Percentiles rank a stretch among this genome's conserved stretches.
Evolutionary conservation across 345 rosid genomes (phyloP).

Genomic region (Brassica rapa): DNA sequence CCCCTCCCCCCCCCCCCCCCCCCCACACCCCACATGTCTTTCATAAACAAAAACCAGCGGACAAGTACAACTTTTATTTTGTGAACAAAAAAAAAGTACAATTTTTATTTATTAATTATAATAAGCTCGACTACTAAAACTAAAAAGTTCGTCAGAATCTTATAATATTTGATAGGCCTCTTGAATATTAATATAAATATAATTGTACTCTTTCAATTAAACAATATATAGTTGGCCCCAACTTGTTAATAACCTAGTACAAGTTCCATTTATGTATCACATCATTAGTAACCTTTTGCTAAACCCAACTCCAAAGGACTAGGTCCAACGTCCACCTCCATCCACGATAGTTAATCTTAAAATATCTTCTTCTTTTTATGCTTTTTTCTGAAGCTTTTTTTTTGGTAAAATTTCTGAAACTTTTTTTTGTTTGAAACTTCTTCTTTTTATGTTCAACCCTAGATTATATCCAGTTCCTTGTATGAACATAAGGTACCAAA

Average conservation of each 20-base stretch:
- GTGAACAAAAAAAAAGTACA: no score
- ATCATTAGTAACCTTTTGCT: conserved; percentile 20
- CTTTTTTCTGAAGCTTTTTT: no score
- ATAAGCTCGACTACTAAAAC: conserved; percentile 6
- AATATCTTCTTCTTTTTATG: background rate
- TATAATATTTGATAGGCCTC: background rate
- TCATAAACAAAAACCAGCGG: conserved; percentile 18
- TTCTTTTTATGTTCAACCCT: background rate
- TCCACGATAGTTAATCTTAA: conserved; percentile 23
- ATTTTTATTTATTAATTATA: background rate
- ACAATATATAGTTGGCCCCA: conserved; percentile 10
- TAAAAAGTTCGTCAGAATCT: conserved; percentile 21
- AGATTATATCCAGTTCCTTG: background rate
- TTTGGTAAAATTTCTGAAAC: no score
- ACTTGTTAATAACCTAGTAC: conserved; percentile 39
- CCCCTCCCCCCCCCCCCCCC: no score
- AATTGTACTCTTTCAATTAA: background rate
- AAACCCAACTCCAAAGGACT: conserved; percentile 11
- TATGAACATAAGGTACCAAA: conserved; percentile 8
- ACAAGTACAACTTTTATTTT: background rate
- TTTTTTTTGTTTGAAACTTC: background rate
- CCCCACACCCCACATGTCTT: conserved; percentile 1
- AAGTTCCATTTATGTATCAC: conserved; percentile 28
- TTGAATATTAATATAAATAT: background rate
- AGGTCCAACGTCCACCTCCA: conserved; percentile 6